Conservation (phyloP, 73 alveolate species). For the Durusdinium trenchii region DNA sequence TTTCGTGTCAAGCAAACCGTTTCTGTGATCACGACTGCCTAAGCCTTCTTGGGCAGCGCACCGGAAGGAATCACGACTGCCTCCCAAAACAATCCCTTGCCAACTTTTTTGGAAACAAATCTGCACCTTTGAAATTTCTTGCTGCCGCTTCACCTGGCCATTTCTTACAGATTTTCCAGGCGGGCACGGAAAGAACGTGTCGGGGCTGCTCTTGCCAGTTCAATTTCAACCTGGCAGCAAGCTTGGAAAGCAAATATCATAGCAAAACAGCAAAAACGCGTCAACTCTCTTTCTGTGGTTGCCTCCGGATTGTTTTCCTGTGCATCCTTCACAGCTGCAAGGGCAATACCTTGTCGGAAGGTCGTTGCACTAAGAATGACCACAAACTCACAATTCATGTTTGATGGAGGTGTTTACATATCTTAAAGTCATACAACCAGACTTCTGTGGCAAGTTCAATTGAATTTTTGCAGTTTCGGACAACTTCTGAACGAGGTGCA, state of each 20-base stretch:
- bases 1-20: neutral
- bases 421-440: no score
- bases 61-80: constrained; percentile 88
- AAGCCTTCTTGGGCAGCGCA: neutral
- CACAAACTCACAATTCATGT: no score
- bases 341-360: constrained; percentile 88
- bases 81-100: neutral
- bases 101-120: no score
- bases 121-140: constrained; percentile 42
- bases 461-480: no score
- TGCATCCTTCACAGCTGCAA: constrained; percentile 74
- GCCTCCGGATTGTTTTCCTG: constrained; percentile 90
- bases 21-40: neutral
- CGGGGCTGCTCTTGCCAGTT: constrained; percentile 69
- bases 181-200: neutral
- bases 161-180: neutral
- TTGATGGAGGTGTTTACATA: no score
- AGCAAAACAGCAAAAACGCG: neutral
- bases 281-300: no score
- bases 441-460: no score
- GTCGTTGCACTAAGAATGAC: no score
- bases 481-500: no score
- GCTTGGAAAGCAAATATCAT: neutral
- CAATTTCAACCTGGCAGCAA: constrained; percentile 58
- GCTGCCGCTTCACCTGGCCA: constrained; percentile 65